Conservation (phyloP, 495 filamentous ascomycete species). For the Talaromyces proteolyticus region DNA sequence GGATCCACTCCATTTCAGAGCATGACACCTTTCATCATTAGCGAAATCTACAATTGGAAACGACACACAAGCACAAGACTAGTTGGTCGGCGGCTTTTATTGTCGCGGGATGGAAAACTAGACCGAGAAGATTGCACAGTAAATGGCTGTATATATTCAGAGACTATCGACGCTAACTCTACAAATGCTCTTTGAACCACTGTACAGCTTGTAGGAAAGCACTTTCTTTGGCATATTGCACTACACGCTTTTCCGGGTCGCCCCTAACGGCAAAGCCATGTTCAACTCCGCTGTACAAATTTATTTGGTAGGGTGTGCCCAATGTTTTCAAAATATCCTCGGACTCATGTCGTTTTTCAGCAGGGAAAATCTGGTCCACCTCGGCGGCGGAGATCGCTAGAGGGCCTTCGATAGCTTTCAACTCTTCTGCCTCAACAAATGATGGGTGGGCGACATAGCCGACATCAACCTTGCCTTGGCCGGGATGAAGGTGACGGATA, state of each 20-base stretch:
- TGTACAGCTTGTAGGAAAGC: constrained; percentile 73
- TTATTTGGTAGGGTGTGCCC: constrained; percentile 72
- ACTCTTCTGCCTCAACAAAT: constrained; percentile 71
- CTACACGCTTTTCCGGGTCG: constrained; percentile 51
- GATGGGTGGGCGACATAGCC: constrained; percentile 74
- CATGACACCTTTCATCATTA: too few relatives aligned
- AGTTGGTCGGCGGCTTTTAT: too few relatives aligned
- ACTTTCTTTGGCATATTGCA: constrained; percentile 79
- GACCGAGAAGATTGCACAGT: too few relatives aligned
- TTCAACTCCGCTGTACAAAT: constrained; percentile 64
- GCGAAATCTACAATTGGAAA: too few relatives aligned
- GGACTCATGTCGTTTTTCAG: constrained; percentile 61
- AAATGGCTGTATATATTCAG: too few relatives aligned
- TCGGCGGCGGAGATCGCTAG: constrained; percentile 71
- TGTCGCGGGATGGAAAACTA: too few relatives aligned
- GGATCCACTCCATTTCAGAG: too few relatives aligned
- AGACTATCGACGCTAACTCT: neutral
- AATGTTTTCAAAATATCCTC: constrained; percentile 55
- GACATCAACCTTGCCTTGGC: constrained; percentile 47
- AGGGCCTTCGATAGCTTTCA: constrained; percentile 63
- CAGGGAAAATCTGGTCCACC: constrained; percentile 73
- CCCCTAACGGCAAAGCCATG: constrained; percentile 79
- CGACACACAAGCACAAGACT: too few relatives aligned
- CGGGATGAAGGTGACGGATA: constrained; percentile 31
- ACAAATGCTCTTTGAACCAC: constrained; percentile 62